phyloP scores from a whole-genome alignment of 257 asterid species.

The Ocimum tenuiflorum region DNA sequence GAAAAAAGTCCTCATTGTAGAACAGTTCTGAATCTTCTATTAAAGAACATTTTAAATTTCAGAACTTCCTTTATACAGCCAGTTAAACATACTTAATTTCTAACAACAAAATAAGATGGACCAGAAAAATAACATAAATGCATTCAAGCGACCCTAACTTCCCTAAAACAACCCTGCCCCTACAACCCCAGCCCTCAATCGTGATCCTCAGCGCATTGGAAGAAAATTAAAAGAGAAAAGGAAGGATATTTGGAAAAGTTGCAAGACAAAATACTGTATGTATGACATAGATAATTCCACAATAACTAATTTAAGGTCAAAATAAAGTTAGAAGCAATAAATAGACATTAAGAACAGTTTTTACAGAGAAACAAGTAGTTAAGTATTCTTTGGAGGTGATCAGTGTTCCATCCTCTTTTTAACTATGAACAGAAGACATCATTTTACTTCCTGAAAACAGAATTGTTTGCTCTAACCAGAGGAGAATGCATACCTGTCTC shows the following conservation, averaged over 20 bases:
- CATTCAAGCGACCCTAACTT: neutral
- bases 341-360: too few relatives aligned
- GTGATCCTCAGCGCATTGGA: too few relatives aligned
- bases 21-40: neutral
- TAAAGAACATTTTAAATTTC: too few relatives aligned
- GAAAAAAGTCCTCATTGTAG: too few relatives aligned
- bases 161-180: neutral
- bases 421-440: neutral
- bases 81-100: too few relatives aligned
- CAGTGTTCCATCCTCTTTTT: neutral
- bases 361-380: neutral
- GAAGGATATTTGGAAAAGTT: slow-evolving; percentile 6
- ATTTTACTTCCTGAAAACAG: neutral
- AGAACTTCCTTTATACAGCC: too few relatives aligned
- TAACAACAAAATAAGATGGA: neutral
- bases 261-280: neutral
- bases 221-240: too few relatives aligned
- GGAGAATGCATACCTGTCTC: slow-evolving; percentile 58
- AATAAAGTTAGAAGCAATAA: too few relatives aligned
- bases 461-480: neutral
- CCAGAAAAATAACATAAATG: neutral
- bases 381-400: neutral
- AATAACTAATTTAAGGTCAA: too few relatives aligned
- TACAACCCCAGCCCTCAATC: neutral
- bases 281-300: neutral